Evolutionary conservation across 176 grass and related monocot genomes (phyloP).

Genomic region (Typha latifolia): DNA sequence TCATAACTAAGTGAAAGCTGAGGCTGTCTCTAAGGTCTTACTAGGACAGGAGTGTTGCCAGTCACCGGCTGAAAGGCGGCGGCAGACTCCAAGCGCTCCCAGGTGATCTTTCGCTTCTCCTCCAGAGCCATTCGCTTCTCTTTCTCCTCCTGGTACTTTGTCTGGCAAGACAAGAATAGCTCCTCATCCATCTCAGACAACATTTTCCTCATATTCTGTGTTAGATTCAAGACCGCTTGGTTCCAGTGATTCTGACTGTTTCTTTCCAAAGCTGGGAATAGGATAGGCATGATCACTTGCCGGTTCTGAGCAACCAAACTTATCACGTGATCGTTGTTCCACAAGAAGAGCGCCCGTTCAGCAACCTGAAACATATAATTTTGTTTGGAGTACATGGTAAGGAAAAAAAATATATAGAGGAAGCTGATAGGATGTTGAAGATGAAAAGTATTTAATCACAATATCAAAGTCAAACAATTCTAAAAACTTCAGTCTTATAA

Average conservation of each 20-base stretch:
- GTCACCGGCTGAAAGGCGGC: conserved; percentile 78
- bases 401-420: neutral
- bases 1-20: conserved; percentile 12
- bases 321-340: conserved; percentile 79
- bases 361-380: conserved; percentile 55
- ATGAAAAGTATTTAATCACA: too few relatives aligned
- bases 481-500: too few relatives aligned
- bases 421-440: neutral
- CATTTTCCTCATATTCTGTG: conserved; percentile 73
- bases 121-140: conserved; percentile 28
- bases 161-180: conserved; percentile 46
- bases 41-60: conserved; percentile 74
- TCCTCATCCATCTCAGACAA: conserved; percentile 77
- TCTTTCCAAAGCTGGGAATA: conserved; percentile 61
- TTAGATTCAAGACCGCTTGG: conserved; percentile 71
- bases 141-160: conserved; percentile 69
- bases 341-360: conserved; percentile 85
- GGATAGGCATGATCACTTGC: conserved; percentile 61
- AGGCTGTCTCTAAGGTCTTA: conserved; percentile 23
- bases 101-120: conserved; percentile 43
- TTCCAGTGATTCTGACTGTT: conserved; percentile 84
- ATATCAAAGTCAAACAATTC: too few relatives aligned
- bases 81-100: conserved; percentile 65
- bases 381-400: neutral
- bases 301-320: conserved; percentile 71